Evolutionary conservation across 2,329 filamentous ascomycete genomes (phyloP), one percentile per base, ranked within the genome.

Genomic region (Botrytis pseudocinerea): DNA sequence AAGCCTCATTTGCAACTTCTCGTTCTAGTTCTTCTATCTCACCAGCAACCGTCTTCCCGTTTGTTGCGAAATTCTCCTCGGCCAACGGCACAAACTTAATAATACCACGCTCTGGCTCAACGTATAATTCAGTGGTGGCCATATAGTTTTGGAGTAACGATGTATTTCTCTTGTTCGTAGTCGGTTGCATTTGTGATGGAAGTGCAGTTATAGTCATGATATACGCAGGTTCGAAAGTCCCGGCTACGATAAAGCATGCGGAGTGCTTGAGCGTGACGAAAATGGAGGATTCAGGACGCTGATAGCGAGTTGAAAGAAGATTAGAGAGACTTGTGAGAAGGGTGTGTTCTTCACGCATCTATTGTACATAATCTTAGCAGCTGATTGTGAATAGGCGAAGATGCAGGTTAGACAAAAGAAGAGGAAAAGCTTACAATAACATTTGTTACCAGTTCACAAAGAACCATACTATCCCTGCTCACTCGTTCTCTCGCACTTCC

Each of bases 101-200:
- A 48, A 94, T 86, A 1, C 94, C 94, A 57, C 93, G 87, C 1
- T 88, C 84, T 0, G 90, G 82, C 0, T 85, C 78, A 4, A 97
- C 92, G 2, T 88, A 87, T 0, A 97, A 84, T 0, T 90, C 85
- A 35, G 48, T 61, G 38, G 93, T 91, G 22, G 90, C 86, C 81
- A 97, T 87, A 80, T 92, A 91, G n/a, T 85, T 86, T 80, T 96
- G 93, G 5, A 97, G 87, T 28, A 97, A 83, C n/a, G 87, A 86
- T 1, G 93, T 90, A 81, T 95, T 96, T 75, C 93, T 89, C 80
- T 92, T 92, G 83, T 97, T 97, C 70, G 89, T 93, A 5, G 90
- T 87, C 0, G 92, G 89, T 74, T 91, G 90, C 73, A 96, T 84
- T 76, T 93, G 87, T 18, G 85, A 85, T 1, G 92, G 86, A 16